Conservation (phyloP, 2,329 filamentous ascomycete species). For the Pseudogymnoascus sp. region DNA sequence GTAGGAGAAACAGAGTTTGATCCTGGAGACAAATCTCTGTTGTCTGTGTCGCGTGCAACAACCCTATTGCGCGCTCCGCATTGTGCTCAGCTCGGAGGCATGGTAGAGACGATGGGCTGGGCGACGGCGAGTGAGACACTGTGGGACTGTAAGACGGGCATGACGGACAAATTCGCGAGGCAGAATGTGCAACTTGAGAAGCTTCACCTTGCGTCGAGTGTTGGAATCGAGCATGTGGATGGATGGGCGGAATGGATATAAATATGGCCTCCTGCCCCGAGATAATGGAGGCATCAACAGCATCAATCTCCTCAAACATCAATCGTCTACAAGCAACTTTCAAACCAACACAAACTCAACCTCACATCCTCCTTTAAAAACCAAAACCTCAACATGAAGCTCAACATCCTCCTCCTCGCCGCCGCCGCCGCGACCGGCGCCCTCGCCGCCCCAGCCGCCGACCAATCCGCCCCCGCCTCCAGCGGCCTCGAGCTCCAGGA, state of each 20-base stretch:
- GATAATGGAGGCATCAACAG: not conserved
- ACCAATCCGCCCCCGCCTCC: not conserved
- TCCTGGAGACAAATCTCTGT: not conserved
- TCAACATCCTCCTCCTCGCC: not conserved
- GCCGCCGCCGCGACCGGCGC: not conserved
- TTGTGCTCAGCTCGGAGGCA: not conserved
- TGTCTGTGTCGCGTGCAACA: not conserved
- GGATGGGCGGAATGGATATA: not conserved
- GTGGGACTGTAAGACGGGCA: not conserved
- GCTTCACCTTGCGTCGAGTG: not conserved
- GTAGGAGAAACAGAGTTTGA: not conserved
- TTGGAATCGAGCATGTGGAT: not conserved
- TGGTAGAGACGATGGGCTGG: not conserved
- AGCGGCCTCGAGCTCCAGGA: not conserved
- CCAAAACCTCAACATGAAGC: not conserved
- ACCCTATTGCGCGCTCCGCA: not conserved
- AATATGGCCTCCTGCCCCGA: not conserved
- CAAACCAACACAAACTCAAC: not conserved
- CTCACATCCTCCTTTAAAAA: too few species aligned
- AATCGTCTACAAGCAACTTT: not conserved
- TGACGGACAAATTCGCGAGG: not conserved
- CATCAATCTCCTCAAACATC: not conserved
- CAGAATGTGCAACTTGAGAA: not conserved
- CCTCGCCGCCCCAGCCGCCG: not conserved
- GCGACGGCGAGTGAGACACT: not conserved